Conservation (phyloP, 306 rosid genomes). For the Malus sieversii region DNA sequence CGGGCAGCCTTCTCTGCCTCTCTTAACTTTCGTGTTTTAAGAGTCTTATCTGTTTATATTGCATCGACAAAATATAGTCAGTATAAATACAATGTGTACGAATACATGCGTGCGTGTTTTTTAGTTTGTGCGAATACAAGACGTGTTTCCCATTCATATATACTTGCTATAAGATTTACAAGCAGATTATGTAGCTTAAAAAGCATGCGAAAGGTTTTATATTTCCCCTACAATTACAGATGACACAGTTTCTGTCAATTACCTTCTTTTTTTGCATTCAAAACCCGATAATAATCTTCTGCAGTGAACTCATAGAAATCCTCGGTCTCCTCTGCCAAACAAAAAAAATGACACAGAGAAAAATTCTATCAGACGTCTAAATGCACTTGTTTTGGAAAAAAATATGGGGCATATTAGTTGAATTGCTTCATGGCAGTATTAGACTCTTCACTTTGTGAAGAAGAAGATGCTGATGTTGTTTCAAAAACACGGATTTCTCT, state of each 20-base stretch:
- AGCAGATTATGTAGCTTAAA: not conserved
- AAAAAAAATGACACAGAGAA: constrained; percentile 4
- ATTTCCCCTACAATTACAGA: not conserved
- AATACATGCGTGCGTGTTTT: not conserved
- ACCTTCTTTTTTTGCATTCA: constrained; percentile 67
- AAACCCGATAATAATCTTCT: constrained; percentile 60
- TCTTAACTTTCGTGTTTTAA: constrained; percentile 73
- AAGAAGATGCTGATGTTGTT: constrained; percentile 47
- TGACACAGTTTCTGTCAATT: constrained; percentile 7
- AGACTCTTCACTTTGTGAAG: constrained; percentile 30
- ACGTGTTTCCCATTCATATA: not conserved
- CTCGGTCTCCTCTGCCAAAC: constrained; percentile 48
- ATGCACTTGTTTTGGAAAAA: not conserved
- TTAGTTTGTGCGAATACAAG: not conserved
- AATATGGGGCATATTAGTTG: not conserved
- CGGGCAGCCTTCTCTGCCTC: constrained; percentile 88
- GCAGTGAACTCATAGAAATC: constrained; percentile 74
- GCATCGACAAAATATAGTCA: not conserved
- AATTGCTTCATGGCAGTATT: constrained; percentile 32
- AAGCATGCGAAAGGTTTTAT: not conserved
- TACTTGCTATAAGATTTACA: not conserved
- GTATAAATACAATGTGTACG: not conserved
- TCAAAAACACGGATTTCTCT: constrained; percentile 72
- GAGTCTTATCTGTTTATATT: constrained; percentile 49
- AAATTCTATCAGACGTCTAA: not conserved